Conservation (phyloP, 257 asterid genomes). For the Forsythia suspensa region DNA sequence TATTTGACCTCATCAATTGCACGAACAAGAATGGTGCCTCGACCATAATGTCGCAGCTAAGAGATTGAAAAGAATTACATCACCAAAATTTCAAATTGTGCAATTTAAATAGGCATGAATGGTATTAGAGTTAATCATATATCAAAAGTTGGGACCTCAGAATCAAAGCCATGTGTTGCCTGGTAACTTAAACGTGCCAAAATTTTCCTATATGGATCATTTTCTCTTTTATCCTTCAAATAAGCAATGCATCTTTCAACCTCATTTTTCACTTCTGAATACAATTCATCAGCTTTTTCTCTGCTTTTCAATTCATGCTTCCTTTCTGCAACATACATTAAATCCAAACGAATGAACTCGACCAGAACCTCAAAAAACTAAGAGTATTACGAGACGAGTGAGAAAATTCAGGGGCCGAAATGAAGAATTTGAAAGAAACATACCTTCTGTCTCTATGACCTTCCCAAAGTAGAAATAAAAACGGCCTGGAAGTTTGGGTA, state of each 20-base stretch:
- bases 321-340: constrained; percentile 46
- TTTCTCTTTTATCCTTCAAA: constrained; percentile 68
- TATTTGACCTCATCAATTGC: too few relatives aligned
- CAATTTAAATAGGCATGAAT: background rate
- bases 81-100: background rate
- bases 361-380: background rate
- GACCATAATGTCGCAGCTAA: background rate
- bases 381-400: background rate
- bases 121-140: constrained; percentile 15
- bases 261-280: constrained; percentile 68
- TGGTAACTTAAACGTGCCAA: constrained; percentile 58
- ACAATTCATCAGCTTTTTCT: constrained; percentile 63
- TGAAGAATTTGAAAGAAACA: too few relatives aligned
- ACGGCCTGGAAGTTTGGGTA: constrained; percentile 87
- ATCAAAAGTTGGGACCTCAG: constrained; percentile 76
- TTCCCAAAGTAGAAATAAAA: constrained; percentile 79
- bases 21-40: too few relatives aligned
- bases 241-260: constrained; percentile 63
- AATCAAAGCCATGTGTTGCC: constrained; percentile 63
- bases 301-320: constrained; percentile 59
- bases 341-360: background rate
- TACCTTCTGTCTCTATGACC: constrained; percentile 86
- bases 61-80: background rate
- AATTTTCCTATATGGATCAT: constrained; percentile 66
- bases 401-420: too few relatives aligned